phyloP scores from a whole-genome alignment of 495 filamentous ascomycete species.

The Margaritispora aquatica region DNA sequence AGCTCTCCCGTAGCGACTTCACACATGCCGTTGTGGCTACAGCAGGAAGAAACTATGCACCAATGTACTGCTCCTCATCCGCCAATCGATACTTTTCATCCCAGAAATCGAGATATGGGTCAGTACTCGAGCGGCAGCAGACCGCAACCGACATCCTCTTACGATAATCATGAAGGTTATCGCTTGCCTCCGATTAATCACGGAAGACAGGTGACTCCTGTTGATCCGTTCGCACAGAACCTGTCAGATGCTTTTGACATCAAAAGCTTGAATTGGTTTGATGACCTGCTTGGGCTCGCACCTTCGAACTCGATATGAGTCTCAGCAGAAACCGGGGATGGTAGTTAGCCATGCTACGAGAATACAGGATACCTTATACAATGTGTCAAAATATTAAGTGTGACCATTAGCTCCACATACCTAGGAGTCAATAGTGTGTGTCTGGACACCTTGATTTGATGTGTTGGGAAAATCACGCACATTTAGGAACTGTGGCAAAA shows the following conservation, averaged over 20 bases:
- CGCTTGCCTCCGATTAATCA: background rate
- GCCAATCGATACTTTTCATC: background rate
- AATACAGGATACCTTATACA: no score
- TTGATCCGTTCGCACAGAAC: slow-evolving; percentile 4
- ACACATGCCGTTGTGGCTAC: slow-evolving; percentile 10
- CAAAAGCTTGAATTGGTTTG: slow-evolving; percentile 9
- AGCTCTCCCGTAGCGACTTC: background rate
- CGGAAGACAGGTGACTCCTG: background rate
- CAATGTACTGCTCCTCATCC: background rate
- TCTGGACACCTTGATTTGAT: no score
- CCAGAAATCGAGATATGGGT: background rate
- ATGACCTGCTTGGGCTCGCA: slow-evolving; percentile 6
- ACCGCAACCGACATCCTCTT: background rate
- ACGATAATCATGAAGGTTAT: background rate
- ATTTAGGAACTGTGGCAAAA: no score
- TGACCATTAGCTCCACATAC: no score
- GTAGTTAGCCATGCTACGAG: no score
- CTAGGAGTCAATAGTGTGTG: no score
- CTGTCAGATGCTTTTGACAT: slow-evolving; percentile 7
- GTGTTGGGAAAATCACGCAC: no score
- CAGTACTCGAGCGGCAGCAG: background rate
- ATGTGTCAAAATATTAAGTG: no score
- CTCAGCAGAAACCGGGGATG: background rate
- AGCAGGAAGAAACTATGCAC: background rate
- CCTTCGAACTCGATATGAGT: slow-evolving; percentile 4